Percentiles rank a stretch among this genome's conserved stretches.
phyloP scores from a whole-genome alignment of 768 basidiomycete genomes.

The Mycena alexandri region DNA sequence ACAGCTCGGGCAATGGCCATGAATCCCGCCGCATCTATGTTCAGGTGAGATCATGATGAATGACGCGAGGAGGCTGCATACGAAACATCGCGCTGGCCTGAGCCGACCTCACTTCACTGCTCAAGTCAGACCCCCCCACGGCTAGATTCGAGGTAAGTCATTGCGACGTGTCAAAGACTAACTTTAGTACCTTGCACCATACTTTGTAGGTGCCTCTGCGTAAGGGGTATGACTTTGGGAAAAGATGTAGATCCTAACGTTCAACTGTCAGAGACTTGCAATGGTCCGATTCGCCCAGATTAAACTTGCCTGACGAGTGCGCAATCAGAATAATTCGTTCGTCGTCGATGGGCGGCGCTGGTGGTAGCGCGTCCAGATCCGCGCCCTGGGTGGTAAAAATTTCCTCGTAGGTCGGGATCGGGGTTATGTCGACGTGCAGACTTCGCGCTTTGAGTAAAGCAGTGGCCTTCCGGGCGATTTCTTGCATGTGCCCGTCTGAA shows the following conservation, averaged over 20 bases:
- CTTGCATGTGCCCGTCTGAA: constrained; percentile 16
- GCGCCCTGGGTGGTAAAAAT: neutral
- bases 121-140: neutral
- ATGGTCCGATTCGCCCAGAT: too few relatives aligned
- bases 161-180: too few relatives aligned
- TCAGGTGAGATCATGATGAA: neutral
- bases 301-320: constrained; percentile 8
- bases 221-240: constrained; percentile 12
- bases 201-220: neutral
- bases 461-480: constrained; percentile 13
- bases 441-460: neutral
- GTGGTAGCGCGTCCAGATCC: neutral
- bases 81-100: constrained; percentile 10
- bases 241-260: constrained; percentile 13
- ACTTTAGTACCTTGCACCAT: neutral
- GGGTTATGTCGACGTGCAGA: neutral
- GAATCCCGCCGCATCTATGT: too few relatives aligned
- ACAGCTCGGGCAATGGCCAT: too few relatives aligned
- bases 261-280: neutral
- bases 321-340: constrained; percentile 1
- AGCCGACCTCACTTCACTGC: neutral
- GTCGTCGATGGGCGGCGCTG: neutral
- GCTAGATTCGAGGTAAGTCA: neutral
- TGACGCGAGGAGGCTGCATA: neutral
- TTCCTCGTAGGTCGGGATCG: constrained; percentile 19